Base-by-base conservation (phyloP, 2,329 filamentous ascomycete genomes). In the Fusarium pininemorale region DNA sequence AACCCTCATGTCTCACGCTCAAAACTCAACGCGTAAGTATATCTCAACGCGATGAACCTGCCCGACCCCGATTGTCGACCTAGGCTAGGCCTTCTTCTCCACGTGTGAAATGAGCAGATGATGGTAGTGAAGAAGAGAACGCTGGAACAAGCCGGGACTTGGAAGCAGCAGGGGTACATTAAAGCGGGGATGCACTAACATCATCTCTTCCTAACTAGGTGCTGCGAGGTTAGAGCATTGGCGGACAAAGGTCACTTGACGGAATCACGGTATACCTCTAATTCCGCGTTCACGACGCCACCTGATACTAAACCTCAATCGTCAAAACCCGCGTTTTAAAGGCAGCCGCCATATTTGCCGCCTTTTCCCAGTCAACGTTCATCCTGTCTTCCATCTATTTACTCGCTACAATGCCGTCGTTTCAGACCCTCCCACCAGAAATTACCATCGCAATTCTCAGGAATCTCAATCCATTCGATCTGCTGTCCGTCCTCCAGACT, bases 211-310 rank as follows among this genome's bases (percentile, higher is more conserved):
- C 3, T 16, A 37, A 37, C 3, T 37, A 16, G 35, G 16, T 37
- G 15, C 4, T 37, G 3, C 16, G 16, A 37, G 0, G 35, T 18
- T 18, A 37, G 35, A 18, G 20, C 2, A 18, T 4, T 10, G 0
- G 20, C 3, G 0, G 7, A 5, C 5, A 16, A 4, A 41, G 7
- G 35, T 55, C 15, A 10, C 35, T n/a, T 28, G 0, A 20, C 51
- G 35, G 35, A 28, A 28, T 18, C 1, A 0, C 0, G 6, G 20
- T 7, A 2, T 14, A 18, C 24, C 14, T 4, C 4, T 5, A 22
- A 22, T 41, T 55, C 24, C 51, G 35, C 24, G 32, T 41, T 55
- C 51, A 55, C 35, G 13, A 54, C 24, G 9, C 32, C 24, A 26
- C 24, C 24, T 26, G 24, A 26, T 24, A 11, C 35, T 39, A 54